A percentile compares a stretch with the other conserved stretches of the same genome.
phyloP scores from a whole-genome alignment of 2,329 filamentous ascomycete species.

The Remersonia thermophila region DNA sequence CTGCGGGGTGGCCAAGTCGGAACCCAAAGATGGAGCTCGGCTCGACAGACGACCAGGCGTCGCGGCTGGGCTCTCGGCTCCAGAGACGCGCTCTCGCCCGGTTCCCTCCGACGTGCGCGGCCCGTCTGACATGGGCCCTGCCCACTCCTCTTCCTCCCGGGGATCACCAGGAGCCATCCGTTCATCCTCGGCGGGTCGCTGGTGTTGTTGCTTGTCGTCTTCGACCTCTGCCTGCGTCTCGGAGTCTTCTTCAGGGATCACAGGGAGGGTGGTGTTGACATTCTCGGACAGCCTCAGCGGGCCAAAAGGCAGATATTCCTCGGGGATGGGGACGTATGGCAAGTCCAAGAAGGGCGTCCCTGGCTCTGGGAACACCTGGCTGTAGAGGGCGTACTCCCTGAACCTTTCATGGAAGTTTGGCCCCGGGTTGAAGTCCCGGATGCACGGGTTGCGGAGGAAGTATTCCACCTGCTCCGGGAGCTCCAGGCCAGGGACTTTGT shows the following conservation, averaged over 20 bases:
- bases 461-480: not conserved
- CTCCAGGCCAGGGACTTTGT: not conserved
- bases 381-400: constrained; percentile 4
- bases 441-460: constrained; percentile 5
- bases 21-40: not conserved
- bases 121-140: too few relatives aligned
- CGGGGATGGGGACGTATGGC: constrained; percentile 1
- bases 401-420: constrained; percentile 3
- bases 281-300: not conserved
- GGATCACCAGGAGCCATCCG: too few relatives aligned
- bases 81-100: too few relatives aligned
- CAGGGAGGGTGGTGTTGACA: too few relatives aligned
- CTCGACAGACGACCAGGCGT: too few relatives aligned
- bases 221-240: too few relatives aligned
- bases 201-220: too few relatives aligned
- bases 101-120: too few relatives aligned
- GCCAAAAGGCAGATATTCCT: not conserved
- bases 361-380: not conserved
- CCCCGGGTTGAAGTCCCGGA: constrained; percentile 2
- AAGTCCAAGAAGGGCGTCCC: not conserved
- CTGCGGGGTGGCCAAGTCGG: not conserved
- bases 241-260: too few relatives aligned
- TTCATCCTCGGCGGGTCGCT: too few relatives aligned
- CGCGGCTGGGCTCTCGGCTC: too few relatives aligned
- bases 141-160: too few relatives aligned